Conservation (phyloP, 139 green algal species). For the Coelastrella sp. region DNA sequence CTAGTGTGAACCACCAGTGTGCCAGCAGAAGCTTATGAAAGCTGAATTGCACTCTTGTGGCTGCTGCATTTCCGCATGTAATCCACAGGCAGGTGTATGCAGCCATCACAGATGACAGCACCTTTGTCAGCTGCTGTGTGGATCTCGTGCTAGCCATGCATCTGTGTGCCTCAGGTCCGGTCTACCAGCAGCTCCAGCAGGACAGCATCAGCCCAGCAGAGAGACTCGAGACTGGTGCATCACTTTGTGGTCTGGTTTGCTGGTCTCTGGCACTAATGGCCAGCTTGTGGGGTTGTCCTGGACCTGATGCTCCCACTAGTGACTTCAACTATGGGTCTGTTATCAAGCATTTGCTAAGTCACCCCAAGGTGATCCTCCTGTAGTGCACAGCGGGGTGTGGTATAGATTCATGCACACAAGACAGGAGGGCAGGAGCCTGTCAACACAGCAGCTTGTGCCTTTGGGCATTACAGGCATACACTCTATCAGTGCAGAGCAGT, state of each 20-base stretch:
- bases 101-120: neutral
- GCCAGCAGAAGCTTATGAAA: too few species aligned
- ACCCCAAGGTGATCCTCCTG: neutral
- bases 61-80: neutral
- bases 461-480: too few species aligned
- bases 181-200: slow-evolving; percentile 22
- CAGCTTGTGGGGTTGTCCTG: slow-evolving; percentile 18
- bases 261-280: slow-evolving; percentile 28
- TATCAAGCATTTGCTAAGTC: neutral
- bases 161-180: slow-evolving; percentile 28
- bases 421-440: too few species aligned
- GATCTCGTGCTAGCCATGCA: slow-evolving; percentile 30
- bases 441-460: too few species aligned
- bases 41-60: too few species aligned
- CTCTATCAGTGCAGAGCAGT: too few species aligned
- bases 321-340: slow-evolving; percentile 10
- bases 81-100: slow-evolving; percentile 18
- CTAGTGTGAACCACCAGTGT: too few species aligned
- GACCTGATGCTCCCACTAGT: neutral
- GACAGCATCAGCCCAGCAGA: neutral
- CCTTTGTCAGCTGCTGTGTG: neutral
- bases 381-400: too few species aligned
- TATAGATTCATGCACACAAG: too few species aligned
- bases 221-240: neutral
- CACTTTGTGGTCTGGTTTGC: slow-evolving; percentile 32